Evolutionary conservation across 2,329 filamentous ascomycete species (phyloP).

Genomic region (Pseudogymnoascus sp.): DNA sequence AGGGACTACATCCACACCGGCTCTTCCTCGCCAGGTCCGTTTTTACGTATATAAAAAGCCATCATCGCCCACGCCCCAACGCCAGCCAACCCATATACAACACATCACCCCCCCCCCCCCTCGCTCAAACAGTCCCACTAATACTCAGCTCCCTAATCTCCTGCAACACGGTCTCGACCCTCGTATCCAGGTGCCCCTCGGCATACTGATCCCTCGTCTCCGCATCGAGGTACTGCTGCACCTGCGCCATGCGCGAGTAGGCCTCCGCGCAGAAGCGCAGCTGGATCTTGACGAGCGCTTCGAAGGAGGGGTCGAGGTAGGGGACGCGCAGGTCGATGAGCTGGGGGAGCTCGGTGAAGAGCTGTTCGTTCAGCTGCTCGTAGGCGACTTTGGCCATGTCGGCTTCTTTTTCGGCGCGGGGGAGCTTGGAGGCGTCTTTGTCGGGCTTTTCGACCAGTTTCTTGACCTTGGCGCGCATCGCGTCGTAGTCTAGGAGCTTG

Average conservation of each 20-base stretch:
- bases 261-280: constrained; percentile 95
- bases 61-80: constrained; percentile 70
- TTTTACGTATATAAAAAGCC: constrained; percentile 26
- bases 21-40: not conserved
- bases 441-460: constrained; percentile 96
- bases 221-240: constrained; percentile 94
- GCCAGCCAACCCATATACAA: constrained; percentile 69
- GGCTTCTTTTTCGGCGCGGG: constrained; percentile 90
- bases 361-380: constrained; percentile 93
- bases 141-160: constrained; percentile 97
- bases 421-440: constrained; percentile 95
- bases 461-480: constrained; percentile 92
- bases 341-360: constrained; percentile 86
- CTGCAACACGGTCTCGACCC: constrained; percentile 91
- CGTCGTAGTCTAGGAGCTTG: constrained; percentile 97
- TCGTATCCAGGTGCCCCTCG: constrained; percentile 78
- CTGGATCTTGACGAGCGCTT: constrained; percentile 98
- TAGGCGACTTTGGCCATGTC: constrained; percentile 90
- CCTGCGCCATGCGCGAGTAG: constrained; percentile 96
- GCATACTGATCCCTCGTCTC: constrained; percentile 96
- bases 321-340: constrained; percentile 94
- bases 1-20: not conserved
- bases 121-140: constrained; percentile 53
- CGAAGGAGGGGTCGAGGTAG: constrained; percentile 93
- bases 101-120: constrained; percentile 55